Conservation (phyloP, 768 basidiomycete genomes). For the Thelephora aurantiotincta region DNA sequence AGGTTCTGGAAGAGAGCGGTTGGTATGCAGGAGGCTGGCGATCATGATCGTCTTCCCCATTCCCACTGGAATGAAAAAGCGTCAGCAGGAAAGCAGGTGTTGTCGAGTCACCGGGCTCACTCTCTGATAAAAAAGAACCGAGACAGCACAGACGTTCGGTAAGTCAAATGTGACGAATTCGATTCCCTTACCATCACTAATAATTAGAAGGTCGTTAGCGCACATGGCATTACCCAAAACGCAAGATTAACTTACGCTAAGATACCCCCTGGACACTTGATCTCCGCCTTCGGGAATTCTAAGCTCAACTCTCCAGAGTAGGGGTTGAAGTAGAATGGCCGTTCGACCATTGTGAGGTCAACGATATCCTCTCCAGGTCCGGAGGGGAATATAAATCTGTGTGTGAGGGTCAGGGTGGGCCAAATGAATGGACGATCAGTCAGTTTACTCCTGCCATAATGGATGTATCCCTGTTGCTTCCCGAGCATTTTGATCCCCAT, state of each 20-base stretch:
- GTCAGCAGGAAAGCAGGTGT: not conserved
- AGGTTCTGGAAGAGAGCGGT: constrained; percentile 24
- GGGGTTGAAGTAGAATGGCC: constrained; percentile 77
- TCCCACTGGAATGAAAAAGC: constrained; percentile 45
- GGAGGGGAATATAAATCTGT: constrained; percentile 61
- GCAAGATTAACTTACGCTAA: constrained; percentile 48
- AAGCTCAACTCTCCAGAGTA: constrained; percentile 85
- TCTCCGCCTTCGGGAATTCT: constrained; percentile 69
- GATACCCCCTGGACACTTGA: constrained; percentile 74
- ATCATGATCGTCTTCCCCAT: constrained; percentile 95
- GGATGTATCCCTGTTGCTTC: constrained; percentile 75
- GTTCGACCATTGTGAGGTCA: constrained; percentile 72
- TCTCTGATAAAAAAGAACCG: constrained; percentile 4
- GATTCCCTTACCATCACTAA: constrained; percentile 21
- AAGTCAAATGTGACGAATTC: not conserved
- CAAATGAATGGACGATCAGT: not conserved
- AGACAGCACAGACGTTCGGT: too few species aligned
- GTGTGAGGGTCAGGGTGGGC: constrained; percentile 1
- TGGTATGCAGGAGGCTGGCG: constrained; percentile 77
- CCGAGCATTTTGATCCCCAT: constrained; percentile 53
- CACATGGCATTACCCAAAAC: constrained; percentile 1
- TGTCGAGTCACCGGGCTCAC: constrained; percentile 5
- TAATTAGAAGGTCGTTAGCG: not conserved
- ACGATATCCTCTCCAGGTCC: constrained; percentile 46
- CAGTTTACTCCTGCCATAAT: constrained; percentile 77